A percentile compares a stretch with the other conserved stretches of the same genome.
Evolutionary conservation across 768 basidiomycete genomes (phyloP).

Genomic region (Mycena galopus): DNA sequence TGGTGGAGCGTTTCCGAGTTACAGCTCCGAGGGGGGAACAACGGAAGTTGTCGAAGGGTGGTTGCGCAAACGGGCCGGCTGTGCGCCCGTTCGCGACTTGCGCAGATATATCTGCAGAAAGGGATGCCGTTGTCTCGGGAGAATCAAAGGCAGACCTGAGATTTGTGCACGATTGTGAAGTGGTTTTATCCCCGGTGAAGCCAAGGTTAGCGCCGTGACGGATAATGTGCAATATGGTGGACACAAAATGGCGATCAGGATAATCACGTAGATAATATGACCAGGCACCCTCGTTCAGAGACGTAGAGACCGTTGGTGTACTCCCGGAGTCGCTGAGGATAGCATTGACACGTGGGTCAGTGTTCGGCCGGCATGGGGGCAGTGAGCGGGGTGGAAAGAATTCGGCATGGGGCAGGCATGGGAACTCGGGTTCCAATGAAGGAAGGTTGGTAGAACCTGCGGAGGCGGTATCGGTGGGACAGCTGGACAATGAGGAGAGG

Average conservation of each 20-base stretch:
- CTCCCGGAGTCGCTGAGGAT: neutral
- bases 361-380: conserved; percentile 30
- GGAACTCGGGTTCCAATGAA: neutral
- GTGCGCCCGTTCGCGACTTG: conserved; percentile 30
- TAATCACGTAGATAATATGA: conserved; percentile 25
- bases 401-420: neutral
- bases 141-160: conserved; percentile 31
- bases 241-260: conserved; percentile 29
- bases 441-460: too few relatives aligned
- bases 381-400: neutral
- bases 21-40: conserved; percentile 38
- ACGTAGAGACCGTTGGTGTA: conserved; percentile 4
- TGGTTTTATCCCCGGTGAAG: conserved; percentile 17
- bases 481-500: neutral
- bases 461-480: neutral
- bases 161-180: conserved; percentile 34
- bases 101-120: conserved; percentile 16
- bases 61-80: conserved; percentile 34
- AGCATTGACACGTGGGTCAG: conserved; percentile 29
- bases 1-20: conserved; percentile 34
- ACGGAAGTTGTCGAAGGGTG: conserved; percentile 37
- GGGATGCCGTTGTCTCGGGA: conserved; percentile 15
- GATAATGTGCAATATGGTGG: conserved; percentile 29
- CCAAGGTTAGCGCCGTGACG: conserved; percentile 28
- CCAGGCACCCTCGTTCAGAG: conserved; percentile 28